Percentiles rank a stretch among this genome's conserved stretches.
Conservation (phyloP, 2,329 filamentous ascomycete species). For the Exophiala mesophila region DNA sequence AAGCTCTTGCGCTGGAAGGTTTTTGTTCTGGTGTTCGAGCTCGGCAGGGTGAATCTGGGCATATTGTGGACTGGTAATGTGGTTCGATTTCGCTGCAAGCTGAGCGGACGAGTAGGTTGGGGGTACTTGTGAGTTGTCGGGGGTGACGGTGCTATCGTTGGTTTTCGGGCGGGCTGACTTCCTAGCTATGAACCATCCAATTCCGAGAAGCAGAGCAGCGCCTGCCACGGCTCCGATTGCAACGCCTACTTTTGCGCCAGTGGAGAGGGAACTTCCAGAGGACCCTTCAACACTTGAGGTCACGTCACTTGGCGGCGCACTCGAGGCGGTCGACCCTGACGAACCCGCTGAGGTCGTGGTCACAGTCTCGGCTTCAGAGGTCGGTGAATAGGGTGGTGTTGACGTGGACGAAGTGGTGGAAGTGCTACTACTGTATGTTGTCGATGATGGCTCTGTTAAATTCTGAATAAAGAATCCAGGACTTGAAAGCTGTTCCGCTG, state of each 20-base stretch:
- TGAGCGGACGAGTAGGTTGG: not conserved
- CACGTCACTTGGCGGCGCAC: too few relatives aligned
- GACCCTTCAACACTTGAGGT: too few relatives aligned
- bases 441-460: not conserved
- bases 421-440: not conserved
- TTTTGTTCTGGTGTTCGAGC: not conserved
- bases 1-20: not conserved
- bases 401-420: not conserved
- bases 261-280: not conserved
- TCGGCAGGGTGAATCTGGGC: not conserved
- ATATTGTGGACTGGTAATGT: not conserved
- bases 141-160: not conserved
- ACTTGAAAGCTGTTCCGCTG: slow-evolving; percentile 4
- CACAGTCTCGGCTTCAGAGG: not conserved
- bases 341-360: not conserved
- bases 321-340: not conserved
- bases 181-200: slow-evolving; percentile 4
- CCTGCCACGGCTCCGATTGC: slow-evolving; percentile 1
- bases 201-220: not conserved
- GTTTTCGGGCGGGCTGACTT: not conserved
- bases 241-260: slow-evolving; percentile 1
- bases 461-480: slow-evolving; percentile 1
- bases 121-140: not conserved
- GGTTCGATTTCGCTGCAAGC: not conserved
- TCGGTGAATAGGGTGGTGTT: not conserved